Evolutionary conservation across 129 eudicot genomes (phyloP), one percentile per base, ranked within the genome.

Genomic region (Helichrysum umbraculigerum): DNA sequence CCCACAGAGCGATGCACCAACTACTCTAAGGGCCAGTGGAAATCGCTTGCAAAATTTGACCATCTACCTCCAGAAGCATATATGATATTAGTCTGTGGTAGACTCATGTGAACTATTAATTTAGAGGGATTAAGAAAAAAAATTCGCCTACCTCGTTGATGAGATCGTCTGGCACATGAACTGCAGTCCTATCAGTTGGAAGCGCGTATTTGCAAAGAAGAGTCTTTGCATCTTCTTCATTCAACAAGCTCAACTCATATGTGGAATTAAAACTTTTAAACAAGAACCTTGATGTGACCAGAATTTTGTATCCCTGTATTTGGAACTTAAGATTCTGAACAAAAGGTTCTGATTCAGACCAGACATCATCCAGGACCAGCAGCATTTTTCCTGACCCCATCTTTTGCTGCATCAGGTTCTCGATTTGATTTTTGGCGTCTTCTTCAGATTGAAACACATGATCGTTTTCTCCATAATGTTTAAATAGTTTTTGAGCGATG

Each of bases 281-380:
- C 54, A 29, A 17, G 57, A 52, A 85, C 52, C 92, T 73, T 5
- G 90, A 86, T 15, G 90, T 83, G 7, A 83, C 83, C 79, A 86
- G 68, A 65, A 86, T 77, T 62, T 78, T 71, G 76, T 68, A 83
- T 33, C 73, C 74, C 11, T 60, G 77, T 62, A 83, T 68, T 8
- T 34, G 57, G 52, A 81, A 77, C 52, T 17, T 66, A 51, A 86
- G 78, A 4, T 83, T 61, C 22, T 73, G 58, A 19, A 86, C 69
- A 29, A 77, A 42, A 3, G 83, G 65, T 66, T 86, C 85, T 8
- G 78, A 65, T 61, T 69, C 85, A 1, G 81, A 74, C 87, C 83
- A 81, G 50, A 86, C 87, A n/a, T 86, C 90, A 81, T 86, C 90
- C 60, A 86, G 71, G 56, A 86, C 90, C 66, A 86, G 34, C 79